Conservation (phyloP, 441 rosid genomes). For the Gossypium gossypioides region DNA sequence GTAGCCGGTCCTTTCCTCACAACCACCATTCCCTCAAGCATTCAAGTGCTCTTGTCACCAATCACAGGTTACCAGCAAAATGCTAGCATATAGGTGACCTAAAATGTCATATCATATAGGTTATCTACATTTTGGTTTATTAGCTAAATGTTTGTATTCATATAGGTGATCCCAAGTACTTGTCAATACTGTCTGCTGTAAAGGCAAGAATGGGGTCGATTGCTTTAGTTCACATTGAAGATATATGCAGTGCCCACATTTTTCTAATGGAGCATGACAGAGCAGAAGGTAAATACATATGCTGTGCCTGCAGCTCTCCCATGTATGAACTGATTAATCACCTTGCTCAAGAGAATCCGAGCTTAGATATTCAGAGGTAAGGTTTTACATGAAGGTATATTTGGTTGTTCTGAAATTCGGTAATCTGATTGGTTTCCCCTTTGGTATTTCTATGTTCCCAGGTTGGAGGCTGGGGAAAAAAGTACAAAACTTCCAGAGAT, state of each 20-base stretch:
- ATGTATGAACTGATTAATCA: constrained; percentile 35
- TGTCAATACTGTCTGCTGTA: constrained; percentile 53
- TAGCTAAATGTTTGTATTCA: background rate
- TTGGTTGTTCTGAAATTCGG: background rate
- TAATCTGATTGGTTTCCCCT: background rate
- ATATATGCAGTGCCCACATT: constrained; percentile 59
- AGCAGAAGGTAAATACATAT: constrained; percentile 55
- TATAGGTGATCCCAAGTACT: constrained; percentile 45
- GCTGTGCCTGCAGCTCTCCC: constrained; percentile 36
- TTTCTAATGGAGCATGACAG: constrained; percentile 54
- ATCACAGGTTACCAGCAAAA: constrained; percentile 33
- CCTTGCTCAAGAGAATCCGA: constrained; percentile 30
- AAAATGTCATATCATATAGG: too few species aligned
- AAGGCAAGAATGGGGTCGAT: constrained; percentile 64
- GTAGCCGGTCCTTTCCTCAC: constrained; percentile 68
- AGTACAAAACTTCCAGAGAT: constrained; percentile 33
- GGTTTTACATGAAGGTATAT: background rate
- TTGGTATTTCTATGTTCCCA: constrained; percentile 12
- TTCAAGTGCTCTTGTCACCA: constrained; percentile 65
- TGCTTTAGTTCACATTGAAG: constrained; percentile 65
- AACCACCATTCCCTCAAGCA: constrained; percentile 51
- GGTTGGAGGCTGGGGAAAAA: constrained; percentile 24
- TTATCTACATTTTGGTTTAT: too few species aligned
- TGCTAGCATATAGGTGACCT: too few species aligned
- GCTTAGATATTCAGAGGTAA: constrained; percentile 28